Evolutionary conservation across 2,329 filamentous ascomycete species (phyloP).

Genomic region (Exophiala dermatitidis): DNA sequence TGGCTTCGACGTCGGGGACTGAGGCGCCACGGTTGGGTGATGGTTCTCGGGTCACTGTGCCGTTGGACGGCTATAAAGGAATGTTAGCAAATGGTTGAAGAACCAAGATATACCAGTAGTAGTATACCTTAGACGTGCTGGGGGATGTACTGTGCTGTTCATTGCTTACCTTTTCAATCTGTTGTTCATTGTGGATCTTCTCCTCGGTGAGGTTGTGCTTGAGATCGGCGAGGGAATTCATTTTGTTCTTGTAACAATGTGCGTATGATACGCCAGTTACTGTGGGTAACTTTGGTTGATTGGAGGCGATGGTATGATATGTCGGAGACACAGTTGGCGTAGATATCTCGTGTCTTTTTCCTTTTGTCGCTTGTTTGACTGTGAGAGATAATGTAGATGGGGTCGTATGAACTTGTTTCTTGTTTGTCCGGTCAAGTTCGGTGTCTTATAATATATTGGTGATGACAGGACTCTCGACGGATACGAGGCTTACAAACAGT

Average conservation of each 20-base stretch:
- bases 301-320: neutral
- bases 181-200: slow-evolving; percentile 15
- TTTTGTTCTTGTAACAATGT: slow-evolving; percentile 2
- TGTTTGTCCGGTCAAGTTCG: too few relatives aligned
- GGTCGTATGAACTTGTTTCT: too few relatives aligned
- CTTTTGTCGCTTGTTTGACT: too few relatives aligned
- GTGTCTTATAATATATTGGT: too few relatives aligned
- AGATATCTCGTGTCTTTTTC: neutral
- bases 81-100: neutral
- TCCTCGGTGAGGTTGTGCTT: slow-evolving; percentile 26
- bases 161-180: slow-evolving; percentile 5
- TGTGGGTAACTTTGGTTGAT: neutral
- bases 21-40: slow-evolving; percentile 27
- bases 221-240: slow-evolving; percentile 20
- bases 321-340: neutral
- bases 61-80: slow-evolving; percentile 9
- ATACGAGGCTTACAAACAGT: too few relatives aligned
- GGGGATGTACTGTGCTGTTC: neutral
- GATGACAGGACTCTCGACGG: too few relatives aligned
- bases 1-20: slow-evolving; percentile 23
- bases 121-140: neutral
- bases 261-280: neutral
- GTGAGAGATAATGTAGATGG: too few relatives aligned
- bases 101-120: too few relatives aligned
- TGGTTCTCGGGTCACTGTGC: slow-evolving; percentile 21